Evolutionary conservation across 805 yeast genomes (phyloP).

Genomic region (Lachancea mirantina): DNA sequence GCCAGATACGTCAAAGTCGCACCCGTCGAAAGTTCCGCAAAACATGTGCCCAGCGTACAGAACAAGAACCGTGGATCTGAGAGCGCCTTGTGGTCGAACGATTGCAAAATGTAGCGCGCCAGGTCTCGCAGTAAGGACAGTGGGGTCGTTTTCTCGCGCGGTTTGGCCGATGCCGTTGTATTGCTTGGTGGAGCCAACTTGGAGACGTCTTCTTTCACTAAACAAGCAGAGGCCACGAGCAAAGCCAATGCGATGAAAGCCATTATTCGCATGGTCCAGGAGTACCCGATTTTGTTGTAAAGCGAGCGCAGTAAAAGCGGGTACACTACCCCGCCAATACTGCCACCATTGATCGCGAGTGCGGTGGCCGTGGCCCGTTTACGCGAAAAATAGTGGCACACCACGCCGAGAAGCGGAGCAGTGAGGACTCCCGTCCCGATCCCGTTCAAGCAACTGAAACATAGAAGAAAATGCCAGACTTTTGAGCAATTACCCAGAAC

Average conservation of each 20-base stretch:
- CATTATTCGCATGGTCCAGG: constrained; percentile 46
- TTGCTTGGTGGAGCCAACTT: constrained; percentile 29
- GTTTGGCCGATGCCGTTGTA: neutral
- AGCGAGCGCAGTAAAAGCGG: constrained; percentile 46
- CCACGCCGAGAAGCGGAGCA: constrained; percentile 47
- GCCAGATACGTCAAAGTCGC: constrained; percentile 44
- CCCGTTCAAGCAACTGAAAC: constrained; percentile 49
- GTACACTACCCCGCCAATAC: constrained; percentile 57
- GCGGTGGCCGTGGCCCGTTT: constrained; percentile 58
- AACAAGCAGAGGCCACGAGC: constrained; percentile 18
- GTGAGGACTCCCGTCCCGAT: constrained; percentile 44
- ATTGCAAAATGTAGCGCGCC: constrained; percentile 15
- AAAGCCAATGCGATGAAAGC: constrained; percentile 34
- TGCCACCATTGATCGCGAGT: constrained; percentile 57
- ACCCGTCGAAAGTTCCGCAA: constrained; percentile 42
- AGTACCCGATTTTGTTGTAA: constrained; percentile 40
- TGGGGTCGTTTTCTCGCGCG: neutral
- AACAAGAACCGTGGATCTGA: constrained; percentile 39
- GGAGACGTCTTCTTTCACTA: constrained; percentile 29
- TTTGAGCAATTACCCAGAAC: constrained; percentile 42
- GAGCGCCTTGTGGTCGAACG: constrained; percentile 36
- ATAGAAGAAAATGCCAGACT: constrained; percentile 53
- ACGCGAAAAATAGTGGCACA: constrained; percentile 55
- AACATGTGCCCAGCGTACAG: constrained; percentile 37
- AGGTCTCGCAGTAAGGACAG: constrained; percentile 2